Evolutionary conservation across 768 basidiomycete genomes (phyloP), one percentile per base, ranked within the genome.

Genomic region (Boletellus ananiceps): DNA sequence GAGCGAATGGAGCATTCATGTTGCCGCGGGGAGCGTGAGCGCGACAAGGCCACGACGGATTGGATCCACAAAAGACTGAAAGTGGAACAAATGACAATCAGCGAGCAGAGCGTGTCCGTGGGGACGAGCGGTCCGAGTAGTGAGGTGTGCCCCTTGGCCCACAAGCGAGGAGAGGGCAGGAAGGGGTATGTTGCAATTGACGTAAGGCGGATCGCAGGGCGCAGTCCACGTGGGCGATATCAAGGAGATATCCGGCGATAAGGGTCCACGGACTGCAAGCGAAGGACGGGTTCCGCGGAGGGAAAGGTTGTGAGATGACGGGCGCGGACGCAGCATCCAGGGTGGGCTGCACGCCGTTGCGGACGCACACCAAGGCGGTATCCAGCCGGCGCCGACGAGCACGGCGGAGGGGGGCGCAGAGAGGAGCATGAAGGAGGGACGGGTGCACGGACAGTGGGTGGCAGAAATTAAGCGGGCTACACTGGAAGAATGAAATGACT

Each of bases 131-230:
- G 43, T 47, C 46, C 44, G 41, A 56, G 9, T 48, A 42, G 40
- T 50, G 55, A 45, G 45, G 52, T 53, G 32, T 38, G 50, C 55
- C 63, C 57, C 56, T 58, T 58, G 54, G 54, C 58, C 61, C 62
- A 59, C 56, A 66, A 63, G 61, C 63, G 63, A 64, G 49, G 41
- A 19, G 49, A 53, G 55, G 61, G 64, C 63, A 65, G 64, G 63
- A 46, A 59, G 51, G 40, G 57, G 64, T 57, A 59, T 66, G 63
- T 59, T 52, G 42, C 5, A 34, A 43, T 55, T 65, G 64, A 65
- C 63, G 63, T 65, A 61, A 65, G 48, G 46, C 52, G 57, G 51
- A 63, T 57, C 51, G 54, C 52, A 51, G 44, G 40, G 42, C 51
- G 58, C 37, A 50, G 2, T 51, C 52, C 58, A 55, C 58, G 54